A percentile compares a stretch with the other conserved stretches of the same genome.
Conservation (phyloP, 805 yeast genomes). For the Candida succiphila region DNA sequence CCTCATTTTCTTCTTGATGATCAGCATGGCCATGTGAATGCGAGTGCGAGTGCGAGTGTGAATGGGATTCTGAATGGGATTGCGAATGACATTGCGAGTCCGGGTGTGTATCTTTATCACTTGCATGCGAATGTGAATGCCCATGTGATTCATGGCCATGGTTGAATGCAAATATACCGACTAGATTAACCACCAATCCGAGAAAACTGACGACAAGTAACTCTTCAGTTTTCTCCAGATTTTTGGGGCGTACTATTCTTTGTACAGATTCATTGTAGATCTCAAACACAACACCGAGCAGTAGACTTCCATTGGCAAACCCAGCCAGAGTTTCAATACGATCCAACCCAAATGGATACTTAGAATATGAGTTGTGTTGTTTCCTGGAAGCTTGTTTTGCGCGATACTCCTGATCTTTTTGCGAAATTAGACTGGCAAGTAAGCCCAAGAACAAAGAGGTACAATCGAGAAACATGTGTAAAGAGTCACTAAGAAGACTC, state of each 20-base stretch:
- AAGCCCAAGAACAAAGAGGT: conserved; percentile 82
- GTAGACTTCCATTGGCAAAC: conserved; percentile 83
- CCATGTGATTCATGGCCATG: conserved; percentile 58
- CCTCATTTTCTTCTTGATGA: conserved; percentile 6
- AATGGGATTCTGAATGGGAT: not conserved
- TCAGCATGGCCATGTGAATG: conserved; percentile 16
- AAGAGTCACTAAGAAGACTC: conserved; percentile 84
- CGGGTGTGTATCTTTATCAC: conserved; percentile 13
- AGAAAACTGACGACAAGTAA: conserved; percentile 72
- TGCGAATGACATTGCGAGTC: conserved; percentile 18
- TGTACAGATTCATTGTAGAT: conserved; percentile 82
- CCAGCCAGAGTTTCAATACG: conserved; percentile 91
- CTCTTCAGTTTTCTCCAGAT: conserved; percentile 71
- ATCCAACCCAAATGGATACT: conserved; percentile 75
- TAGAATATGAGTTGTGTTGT: not conserved
- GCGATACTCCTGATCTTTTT: conserved; percentile 10
- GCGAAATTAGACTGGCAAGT: conserved; percentile 57
- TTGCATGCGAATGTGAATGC: conserved; percentile 30
- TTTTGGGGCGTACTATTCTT: conserved; percentile 69
- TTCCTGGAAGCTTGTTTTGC: not conserved
- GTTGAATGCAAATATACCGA: conserved; percentile 91
- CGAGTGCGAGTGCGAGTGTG: conserved; percentile 10
- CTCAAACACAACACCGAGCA: conserved; percentile 83
- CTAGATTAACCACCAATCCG: conserved; percentile 81
- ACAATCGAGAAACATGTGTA: conserved; percentile 96